These are phyloP conservation scores for Chaetomium tenue DNA, from an alignment of 495 filamentous ascomycete species.

Conservation along the genomic window DNA sequence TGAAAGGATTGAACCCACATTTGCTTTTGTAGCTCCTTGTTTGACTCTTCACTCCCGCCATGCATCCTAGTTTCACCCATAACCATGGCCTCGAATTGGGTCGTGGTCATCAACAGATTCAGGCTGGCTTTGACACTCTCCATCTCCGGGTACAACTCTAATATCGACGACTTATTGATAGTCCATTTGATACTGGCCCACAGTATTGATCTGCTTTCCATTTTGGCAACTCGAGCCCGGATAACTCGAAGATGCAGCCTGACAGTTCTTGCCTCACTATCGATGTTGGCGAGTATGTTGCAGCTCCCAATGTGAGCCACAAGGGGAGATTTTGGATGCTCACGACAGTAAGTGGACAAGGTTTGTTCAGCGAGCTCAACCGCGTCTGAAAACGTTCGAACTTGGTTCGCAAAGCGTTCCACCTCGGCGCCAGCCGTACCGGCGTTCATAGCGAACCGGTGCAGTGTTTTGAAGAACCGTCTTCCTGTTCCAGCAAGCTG, in stretches of 20 bases:
- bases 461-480: neutral
- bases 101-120: neutral
- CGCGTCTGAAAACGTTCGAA: neutral
- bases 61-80: neutral
- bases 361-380: neutral
- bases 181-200: slow-evolving; percentile 2
- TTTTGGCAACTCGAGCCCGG: neutral
- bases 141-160: neutral
- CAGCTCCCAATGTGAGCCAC: neutral
- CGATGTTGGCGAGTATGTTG: neutral
- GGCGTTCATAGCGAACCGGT: neutral
- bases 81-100: neutral
- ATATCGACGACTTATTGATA: neutral
- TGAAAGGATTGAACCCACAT: neutral
- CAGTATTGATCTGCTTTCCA: neutral
- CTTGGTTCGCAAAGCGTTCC: neutral
- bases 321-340: neutral
- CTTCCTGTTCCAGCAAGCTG: neutral
- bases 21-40: neutral
- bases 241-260: neutral
- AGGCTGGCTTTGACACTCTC: slow-evolving; percentile 6
- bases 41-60: neutral
- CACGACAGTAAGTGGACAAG: neutral
- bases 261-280: neutral
- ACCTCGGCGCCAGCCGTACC: neutral